Base-by-base conservation (phyloP, 805 yeast species). In the Lipomyces kockii region DNA sequence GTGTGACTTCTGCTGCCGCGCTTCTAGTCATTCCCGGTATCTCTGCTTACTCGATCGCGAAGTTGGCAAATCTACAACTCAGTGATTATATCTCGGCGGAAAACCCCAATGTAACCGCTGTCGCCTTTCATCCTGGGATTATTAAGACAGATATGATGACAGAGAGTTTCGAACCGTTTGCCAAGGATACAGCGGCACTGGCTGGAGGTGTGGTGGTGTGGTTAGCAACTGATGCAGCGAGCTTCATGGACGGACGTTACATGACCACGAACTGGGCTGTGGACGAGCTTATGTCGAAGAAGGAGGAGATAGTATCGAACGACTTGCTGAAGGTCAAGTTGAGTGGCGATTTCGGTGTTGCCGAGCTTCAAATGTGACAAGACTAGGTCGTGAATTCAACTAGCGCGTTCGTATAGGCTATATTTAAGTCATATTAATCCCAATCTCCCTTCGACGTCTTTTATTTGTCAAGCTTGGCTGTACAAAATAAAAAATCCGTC, bases 181-280 rank as follows among this genome's bases (percentile, higher is more conserved):
- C 54, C 17, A 51, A 51, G 54, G 54, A 51, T 51, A 51, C 54
- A 5, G 5, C 29, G 32, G 29, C 11, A 14, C 29, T 51, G 27
- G 54, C 54, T 22, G 54, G 54, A 20, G 54, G 29, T 51, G 54
- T 51, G 12, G 54, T n/a, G 32, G 54, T 51, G 29, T 51, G 54
- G 54, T 51, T 51, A 22, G 54, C 54, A 32, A 51, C 54, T 51
- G 54, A 51, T 12, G 54, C 54, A 3, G 54, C 54, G 54, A 51
- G 54, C 54, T 51, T 51, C 54, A 51, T 51, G 54, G 22, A 51
- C 29, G 54, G 54, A 22, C 54, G 54, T 25, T 51, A 20, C 29
- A 51, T 51, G 54, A 20, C 29, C 25, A 51, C 54, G 17, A 51
- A 51, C 29, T 51, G 54, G 54, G 22, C 54, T 51, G 54, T 51